Percentiles rank a stretch among this genome's conserved stretches.
These are phyloP conservation scores for Colletotrichum lentis DNA, from an alignment of 2,329 filamentous ascomycete species.

Conservation along the genomic window DNA sequence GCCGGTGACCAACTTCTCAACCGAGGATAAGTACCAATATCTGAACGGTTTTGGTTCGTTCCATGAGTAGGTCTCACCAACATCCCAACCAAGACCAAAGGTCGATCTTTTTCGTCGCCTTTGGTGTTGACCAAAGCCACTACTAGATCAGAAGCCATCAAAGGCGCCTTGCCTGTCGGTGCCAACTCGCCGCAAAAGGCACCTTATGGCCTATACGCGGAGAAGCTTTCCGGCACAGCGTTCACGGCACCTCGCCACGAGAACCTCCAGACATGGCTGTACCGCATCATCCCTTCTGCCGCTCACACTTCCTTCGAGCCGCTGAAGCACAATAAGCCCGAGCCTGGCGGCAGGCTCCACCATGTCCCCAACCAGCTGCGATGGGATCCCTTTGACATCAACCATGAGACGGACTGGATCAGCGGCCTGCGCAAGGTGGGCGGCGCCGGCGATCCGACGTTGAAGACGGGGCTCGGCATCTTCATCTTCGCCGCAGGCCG, in stretches of 20 bases:
- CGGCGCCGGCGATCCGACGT: constrained; percentile 74
- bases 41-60: constrained; percentile 74
- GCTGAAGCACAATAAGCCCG: constrained; percentile 43
- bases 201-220: constrained; percentile 73
- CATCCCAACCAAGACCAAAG: background rate
- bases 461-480: constrained; percentile 74
- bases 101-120: constrained; percentile 15
- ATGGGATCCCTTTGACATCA: constrained; percentile 81
- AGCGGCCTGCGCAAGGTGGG: constrained; percentile 67
- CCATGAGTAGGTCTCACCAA: constrained; percentile 64
- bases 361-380: constrained; percentile 84
- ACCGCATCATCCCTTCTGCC: constrained; percentile 64
- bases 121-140: background rate
- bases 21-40: constrained; percentile 64
- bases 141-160: constrained; percentile 68
- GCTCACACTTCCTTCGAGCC: constrained; percentile 54
- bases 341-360: constrained; percentile 64
- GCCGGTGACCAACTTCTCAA: constrained; percentile 49
- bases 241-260: constrained; percentile 67
- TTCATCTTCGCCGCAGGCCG: constrained; percentile 74
- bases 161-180: constrained; percentile 71
- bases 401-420: constrained; percentile 52
- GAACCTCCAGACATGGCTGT: constrained; percentile 68
- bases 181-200: constrained; percentile 77
- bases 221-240: constrained; percentile 69